Evolutionary conservation across 192 early-diverging fungal genomes (phyloP).

Genomic region (Podila epicladia): DNA sequence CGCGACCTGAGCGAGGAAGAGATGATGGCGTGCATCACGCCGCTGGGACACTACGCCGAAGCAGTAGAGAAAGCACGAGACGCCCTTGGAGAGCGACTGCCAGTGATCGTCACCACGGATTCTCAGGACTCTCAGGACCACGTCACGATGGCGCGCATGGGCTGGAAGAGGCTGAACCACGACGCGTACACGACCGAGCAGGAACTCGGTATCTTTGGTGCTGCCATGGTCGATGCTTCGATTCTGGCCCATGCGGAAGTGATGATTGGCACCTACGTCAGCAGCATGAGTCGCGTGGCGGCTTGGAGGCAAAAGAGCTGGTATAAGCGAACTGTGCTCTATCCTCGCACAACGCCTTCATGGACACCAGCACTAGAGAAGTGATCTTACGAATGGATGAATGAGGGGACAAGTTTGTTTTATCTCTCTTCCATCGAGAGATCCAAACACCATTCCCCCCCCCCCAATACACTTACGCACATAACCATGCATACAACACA

Average conservation of each 20-base stretch:
- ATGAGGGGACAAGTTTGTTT: too few relatives aligned
- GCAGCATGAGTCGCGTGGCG: slow-evolving; percentile 30
- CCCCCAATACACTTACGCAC: too few relatives aligned
- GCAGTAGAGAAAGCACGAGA: slow-evolving; percentile 21
- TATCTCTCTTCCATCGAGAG: too few relatives aligned
- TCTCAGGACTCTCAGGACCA: slow-evolving; percentile 20
- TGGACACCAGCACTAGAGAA: slow-evolving; percentile 6
- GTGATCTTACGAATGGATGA: not conserved
- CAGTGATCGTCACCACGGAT: slow-evolving; percentile 35
- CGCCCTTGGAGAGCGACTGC: slow-evolving; percentile 2
- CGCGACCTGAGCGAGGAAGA: slow-evolving; percentile 2
- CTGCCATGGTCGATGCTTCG: slow-evolving; percentile 35
- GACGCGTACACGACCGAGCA: slow-evolving; percentile 37
- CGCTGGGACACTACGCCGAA: slow-evolving; percentile 37
- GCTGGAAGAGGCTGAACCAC: slow-evolving; percentile 33
- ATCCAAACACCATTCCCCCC: too few relatives aligned
- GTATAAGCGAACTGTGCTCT: slow-evolving; percentile 16
- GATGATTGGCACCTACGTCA: slow-evolving; percentile 28
- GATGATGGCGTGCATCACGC: slow-evolving; percentile 25
- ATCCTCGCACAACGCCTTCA: slow-evolving; percentile 27
- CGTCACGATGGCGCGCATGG: slow-evolving; percentile 26
- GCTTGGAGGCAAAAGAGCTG: slow-evolving; percentile 23
- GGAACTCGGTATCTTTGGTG: slow-evolving; percentile 40
- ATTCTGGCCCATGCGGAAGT: slow-evolving; percentile 32
- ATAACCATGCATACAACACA: too few relatives aligned